Evolutionary conservation across 106 monocot genomes (phyloP), one percentile per base, ranked within the genome.

Genomic region (Gastrodia elata): DNA sequence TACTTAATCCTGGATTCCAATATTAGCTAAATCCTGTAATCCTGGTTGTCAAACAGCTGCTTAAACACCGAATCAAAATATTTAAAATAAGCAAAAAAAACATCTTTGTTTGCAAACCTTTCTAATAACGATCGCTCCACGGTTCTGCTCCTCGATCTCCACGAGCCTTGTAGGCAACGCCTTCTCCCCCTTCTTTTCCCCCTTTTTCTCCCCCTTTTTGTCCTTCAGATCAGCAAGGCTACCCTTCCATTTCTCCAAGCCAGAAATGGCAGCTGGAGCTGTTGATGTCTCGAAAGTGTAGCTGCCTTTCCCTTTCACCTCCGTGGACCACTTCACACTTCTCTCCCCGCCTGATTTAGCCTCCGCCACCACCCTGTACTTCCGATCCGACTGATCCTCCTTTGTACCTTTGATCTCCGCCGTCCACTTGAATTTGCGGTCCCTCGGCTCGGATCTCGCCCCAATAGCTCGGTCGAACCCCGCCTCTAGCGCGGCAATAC

Each of bases 381-480:
- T 91, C 72, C 79, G 70, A 71, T 87, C 86, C 44, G 68, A 79
- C 57, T 72, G 82, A 26, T 70, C 71, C 28, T 74, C 79, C 44
- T 64, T 68, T 30, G 71, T 37, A 0, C 82, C 82, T 76, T 84
- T 83, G 77, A 89, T 68, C 86, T 91, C 91, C 27, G 86, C 74
- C 76, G 88, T 89, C 88, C 88, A 94, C 25, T 84, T 89, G 81
- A 85, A 91, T 85, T 91, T 94, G 26, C 87, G 73, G 35, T 91
- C 85, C 39, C 61, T 30, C 28, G 39, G 44, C 20, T 67, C 76
- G 6, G 3, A n/a, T 15, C 48, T 70, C 20, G 75, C 26, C 38
- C 15, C 38, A 5, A 55, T 44, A 40, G 67, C 65, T 5, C 55
- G 80, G 1, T 73, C 68, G 59, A 82, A 40, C 33, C 81, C 86